Evolutionary conservation across 768 basidiomycete species (phyloP).

Genomic region (Russula dissimulans): DNA sequence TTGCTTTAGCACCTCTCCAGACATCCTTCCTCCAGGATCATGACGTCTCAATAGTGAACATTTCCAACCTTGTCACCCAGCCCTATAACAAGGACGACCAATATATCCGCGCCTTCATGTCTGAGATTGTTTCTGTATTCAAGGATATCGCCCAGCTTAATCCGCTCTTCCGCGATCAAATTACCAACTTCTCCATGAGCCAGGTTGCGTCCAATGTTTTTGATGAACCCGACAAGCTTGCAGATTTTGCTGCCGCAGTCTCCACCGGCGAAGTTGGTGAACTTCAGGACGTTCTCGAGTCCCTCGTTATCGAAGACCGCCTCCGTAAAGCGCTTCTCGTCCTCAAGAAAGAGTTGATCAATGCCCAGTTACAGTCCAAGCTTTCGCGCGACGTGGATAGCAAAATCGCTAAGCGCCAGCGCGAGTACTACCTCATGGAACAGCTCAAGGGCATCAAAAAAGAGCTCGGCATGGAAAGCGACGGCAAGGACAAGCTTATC

Average conservation of each 20-base stretch:
- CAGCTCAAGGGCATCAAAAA: slow-evolving; percentile 95
- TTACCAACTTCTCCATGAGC: slow-evolving; percentile 91
- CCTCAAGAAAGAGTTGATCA: slow-evolving; percentile 96
- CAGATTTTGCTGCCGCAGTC: slow-evolving; percentile 95
- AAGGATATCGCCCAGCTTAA: slow-evolving; percentile 97
- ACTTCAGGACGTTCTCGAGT: slow-evolving; percentile 89
- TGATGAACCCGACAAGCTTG: slow-evolving; percentile 94
- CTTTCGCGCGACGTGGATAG: slow-evolving; percentile 86
- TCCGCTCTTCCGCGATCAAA: slow-evolving; percentile 96
- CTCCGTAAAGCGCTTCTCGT: slow-evolving; percentile 85
- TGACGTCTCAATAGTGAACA: slow-evolving; percentile 79
- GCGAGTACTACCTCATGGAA: slow-evolving; percentile 95
- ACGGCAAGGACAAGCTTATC: slow-evolving; percentile 90
- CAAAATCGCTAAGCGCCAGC: slow-evolving; percentile 90
- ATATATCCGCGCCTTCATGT: slow-evolving; percentile 91
- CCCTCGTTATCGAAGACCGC: slow-evolving; percentile 76
- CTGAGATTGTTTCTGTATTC: slow-evolving; percentile 93
- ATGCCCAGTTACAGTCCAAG: slow-evolving; percentile 89
- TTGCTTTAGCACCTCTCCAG: slow-evolving; percentile 49
- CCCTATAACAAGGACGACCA: slow-evolving; percentile 91
- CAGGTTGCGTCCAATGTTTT: slow-evolving; percentile 91
- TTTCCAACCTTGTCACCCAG: slow-evolving; percentile 72
- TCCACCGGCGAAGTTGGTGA: slow-evolving; percentile 88
- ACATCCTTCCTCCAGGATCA: slow-evolving; percentile 79
- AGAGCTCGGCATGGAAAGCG: slow-evolving; percentile 90